Evolutionary conservation across 1,139 yeast species (phyloP).

Genomic region (Debaryomyces sp.): DNA sequence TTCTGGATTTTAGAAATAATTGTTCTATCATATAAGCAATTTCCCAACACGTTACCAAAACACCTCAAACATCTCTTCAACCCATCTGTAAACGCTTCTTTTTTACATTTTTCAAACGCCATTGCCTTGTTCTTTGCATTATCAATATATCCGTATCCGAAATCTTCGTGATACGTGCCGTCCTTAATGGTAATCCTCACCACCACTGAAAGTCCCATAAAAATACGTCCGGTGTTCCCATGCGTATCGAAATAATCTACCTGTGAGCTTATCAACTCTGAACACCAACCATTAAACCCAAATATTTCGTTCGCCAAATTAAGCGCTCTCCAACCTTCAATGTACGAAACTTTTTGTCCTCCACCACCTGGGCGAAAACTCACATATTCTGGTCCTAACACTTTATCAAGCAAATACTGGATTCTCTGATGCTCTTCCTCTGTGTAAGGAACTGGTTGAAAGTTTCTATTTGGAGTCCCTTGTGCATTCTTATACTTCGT

Average conservation of each 20-base stretch:
- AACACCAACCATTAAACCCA: conserved; percentile 82
- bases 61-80: conserved; percentile 74
- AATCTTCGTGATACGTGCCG: conserved; percentile 79
- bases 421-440: conserved; percentile 44
- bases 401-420: conserved; percentile 52
- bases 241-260: conserved; percentile 74
- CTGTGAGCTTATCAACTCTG: conserved; percentile 63
- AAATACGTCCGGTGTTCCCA: conserved; percentile 53
- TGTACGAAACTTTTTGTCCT: conserved; percentile 64
- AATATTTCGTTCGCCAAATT: conserved; percentile 78
- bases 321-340: conserved; percentile 82
- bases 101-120: conserved; percentile 81
- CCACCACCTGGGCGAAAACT: conserved; percentile 82
- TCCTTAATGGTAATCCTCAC: conserved; percentile 72
- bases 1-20: conserved; percentile 59
- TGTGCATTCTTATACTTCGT: conserved; percentile 1
- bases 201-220: conserved; percentile 69
- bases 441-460: conserved; percentile 29
- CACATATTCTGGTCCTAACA: conserved; percentile 88
- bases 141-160: conserved; percentile 79
- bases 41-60: conserved; percentile 80
- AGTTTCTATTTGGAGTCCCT: conserved; percentile 1
- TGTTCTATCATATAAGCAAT: conserved; percentile 74
- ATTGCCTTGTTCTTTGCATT: conserved; percentile 69
- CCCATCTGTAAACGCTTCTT: conserved; percentile 83